A percentile compares a stretch with the other conserved stretches of the same genome.
phyloP scores from a whole-genome alignment of 169 alveolate species.

The Neospora caninum region DNA sequence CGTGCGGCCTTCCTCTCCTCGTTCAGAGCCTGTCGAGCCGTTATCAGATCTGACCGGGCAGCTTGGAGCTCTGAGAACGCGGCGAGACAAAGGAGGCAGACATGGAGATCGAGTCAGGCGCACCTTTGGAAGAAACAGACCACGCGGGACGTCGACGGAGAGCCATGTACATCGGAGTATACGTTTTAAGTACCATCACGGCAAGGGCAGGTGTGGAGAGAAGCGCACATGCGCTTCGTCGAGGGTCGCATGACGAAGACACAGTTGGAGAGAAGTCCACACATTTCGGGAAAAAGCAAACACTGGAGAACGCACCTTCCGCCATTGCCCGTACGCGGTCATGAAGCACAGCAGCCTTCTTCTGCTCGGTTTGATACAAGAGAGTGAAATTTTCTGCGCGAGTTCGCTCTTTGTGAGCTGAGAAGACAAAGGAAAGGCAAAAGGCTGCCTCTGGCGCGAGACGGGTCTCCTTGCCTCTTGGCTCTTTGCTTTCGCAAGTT shows the following conservation, averaged over 20 bases:
- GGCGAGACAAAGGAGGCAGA: background rate
- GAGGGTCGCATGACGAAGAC: no score
- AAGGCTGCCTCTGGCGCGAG: background rate
- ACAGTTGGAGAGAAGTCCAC: no score
- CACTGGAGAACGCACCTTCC: background rate
- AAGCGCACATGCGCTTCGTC: no score
- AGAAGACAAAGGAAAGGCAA: background rate
- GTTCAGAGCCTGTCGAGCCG: background rate
- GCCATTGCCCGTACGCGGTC: background rate
- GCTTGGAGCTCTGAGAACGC: background rate
- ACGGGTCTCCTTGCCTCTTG: no score
- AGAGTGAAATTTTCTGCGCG: background rate
- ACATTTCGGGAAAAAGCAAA: no score
- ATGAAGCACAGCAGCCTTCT: background rate
- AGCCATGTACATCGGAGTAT: no score
- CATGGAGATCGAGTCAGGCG: no score
- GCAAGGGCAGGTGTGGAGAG: no score
- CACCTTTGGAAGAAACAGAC: no score
- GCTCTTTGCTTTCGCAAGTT: no score
- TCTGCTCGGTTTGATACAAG: background rate
- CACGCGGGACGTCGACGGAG: no score
- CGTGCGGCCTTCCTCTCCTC: background rate
- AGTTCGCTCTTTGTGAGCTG: background rate
- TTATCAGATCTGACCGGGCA: background rate
- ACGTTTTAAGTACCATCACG: no score